Base-by-base conservation (phyloP, 2,329 filamentous ascomycete genomes). In the Emergomyces pasteurianus region DNA sequence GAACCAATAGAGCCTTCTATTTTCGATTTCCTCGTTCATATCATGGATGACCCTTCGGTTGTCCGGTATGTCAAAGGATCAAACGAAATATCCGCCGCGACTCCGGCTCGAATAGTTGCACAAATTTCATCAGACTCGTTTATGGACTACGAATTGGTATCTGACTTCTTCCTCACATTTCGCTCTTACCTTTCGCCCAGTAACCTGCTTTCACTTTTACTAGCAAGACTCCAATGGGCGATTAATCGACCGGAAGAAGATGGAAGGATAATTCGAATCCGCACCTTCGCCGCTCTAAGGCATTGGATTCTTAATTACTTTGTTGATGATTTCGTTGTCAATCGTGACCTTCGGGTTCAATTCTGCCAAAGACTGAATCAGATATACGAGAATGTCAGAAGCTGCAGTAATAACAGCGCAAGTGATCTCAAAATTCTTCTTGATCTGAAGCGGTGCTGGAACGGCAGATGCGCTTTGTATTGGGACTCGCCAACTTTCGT, bases 261-360 rank as follows among this genome's bases (percentile, higher is more conserved):
- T 61, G 94, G 94, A 46, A 89, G 91, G 70, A 90, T 99, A 58
- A 94, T 96, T n/a, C 85, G 92, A 57, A 95, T 99, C 18, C 85
- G 94, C 49, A 95, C 92, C 0, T 99, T 97, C 76, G 94, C 96
- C 31, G 94, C 94, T 8, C 81, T 97, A 52, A 86, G 94, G 61
- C 94, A 99, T 74, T 99, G 94, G 94, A 92, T 97, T 61, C 77
- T 99, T 64, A 99, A 99, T 73, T 99, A 99, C 74, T 99, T 97
- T 67, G 82, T 89, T 60, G 94, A 99, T 70, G 94, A 99, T 71
- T 99, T 96, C 71, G 84, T 95, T 47, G 75, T 87, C 28, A 85
- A 92, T 70, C 86, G 87, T 69, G 78, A 83, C 52, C 79, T 97
- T 38, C 86, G 92, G 9, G 78, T 83, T 5, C 83, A 84, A 18